A percentile compares a stretch with the other conserved stretches of the same genome.
Evolutionary conservation across 1,284 basidiomycete species (phyloP).

Genomic region (Exsudoporus floridanus): DNA sequence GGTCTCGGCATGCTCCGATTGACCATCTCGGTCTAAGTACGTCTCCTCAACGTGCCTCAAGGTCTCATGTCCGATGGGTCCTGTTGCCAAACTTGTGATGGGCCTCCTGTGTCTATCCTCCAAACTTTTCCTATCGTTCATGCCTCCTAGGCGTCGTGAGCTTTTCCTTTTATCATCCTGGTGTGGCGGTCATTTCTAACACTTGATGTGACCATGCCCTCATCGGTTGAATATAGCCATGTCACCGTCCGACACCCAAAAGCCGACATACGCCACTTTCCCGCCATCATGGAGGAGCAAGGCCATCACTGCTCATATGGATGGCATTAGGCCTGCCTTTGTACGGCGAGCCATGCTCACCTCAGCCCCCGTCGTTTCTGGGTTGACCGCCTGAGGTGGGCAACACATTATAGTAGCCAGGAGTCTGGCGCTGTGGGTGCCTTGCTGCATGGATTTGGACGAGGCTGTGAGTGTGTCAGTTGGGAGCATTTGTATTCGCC

Average conservation of each 20-base stretch:
- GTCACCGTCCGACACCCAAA: conserved; percentile 12
- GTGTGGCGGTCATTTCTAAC: not conserved
- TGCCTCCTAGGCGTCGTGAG: not conserved
- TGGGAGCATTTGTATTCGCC: conserved; percentile 23
- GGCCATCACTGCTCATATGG: not conserved
- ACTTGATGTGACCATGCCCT: conserved; percentile 3
- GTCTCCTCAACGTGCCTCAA: too few relatives aligned
- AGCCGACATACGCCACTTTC: conserved; percentile 14
- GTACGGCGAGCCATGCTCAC: not conserved
- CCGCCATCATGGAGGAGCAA: not conserved
- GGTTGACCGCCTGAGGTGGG: not conserved
- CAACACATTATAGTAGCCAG: not conserved
- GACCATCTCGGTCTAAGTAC: too few relatives aligned
- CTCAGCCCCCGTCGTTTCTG: not conserved
- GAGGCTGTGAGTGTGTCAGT: conserved; percentile 16
- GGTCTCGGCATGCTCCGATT: too few relatives aligned
- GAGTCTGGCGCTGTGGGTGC: not conserved
- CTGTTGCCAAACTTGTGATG: too few relatives aligned
- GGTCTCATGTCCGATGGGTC: too few relatives aligned
- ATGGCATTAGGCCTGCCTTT: not conserved
- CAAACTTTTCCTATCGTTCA: not conserved
- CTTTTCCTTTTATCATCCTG: not conserved
- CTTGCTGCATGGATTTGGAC: not conserved
- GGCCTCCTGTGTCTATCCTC: too few relatives aligned
- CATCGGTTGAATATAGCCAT: conserved; percentile 2